phyloP scores from a whole-genome alignment of 2,329 filamentous ascomycete species.

The Raffaelea ambrosiae region DNA sequence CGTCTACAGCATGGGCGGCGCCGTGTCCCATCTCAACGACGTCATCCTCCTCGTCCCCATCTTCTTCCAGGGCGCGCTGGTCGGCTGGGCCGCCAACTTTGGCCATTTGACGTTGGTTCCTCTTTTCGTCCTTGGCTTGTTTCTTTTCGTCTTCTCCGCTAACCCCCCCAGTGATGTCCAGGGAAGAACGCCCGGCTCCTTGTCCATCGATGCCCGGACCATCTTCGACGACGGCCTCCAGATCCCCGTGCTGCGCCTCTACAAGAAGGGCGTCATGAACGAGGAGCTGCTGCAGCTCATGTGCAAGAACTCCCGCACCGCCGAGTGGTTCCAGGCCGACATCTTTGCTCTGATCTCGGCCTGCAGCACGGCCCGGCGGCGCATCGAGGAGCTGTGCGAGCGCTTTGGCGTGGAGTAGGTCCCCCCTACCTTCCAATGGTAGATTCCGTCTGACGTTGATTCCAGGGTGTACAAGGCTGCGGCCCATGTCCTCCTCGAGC shows the following conservation, averaged over 20 bases:
- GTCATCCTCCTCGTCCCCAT: slow-evolving; percentile 41
- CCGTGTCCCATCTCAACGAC: slow-evolving; percentile 40
- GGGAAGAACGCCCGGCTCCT: slow-evolving; percentile 39
- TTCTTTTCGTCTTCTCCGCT: too few relatives aligned
- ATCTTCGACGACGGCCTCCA: slow-evolving; percentile 42
- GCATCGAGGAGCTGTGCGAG: slow-evolving; percentile 34
- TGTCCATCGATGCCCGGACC: slow-evolving; percentile 38
- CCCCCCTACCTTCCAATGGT: not conserved
- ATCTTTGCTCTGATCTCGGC: slow-evolving; percentile 36
- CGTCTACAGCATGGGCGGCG: slow-evolving; percentile 37
- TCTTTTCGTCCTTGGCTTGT: too few relatives aligned
- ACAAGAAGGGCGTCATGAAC: slow-evolving; percentile 33
- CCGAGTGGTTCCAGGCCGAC: slow-evolving; percentile 39
- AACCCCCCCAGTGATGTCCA: slow-evolving; percentile 14
- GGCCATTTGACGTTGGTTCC: slow-evolving; percentile 31
- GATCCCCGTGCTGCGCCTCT: slow-evolving; percentile 39
- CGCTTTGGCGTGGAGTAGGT: slow-evolving; percentile 29
- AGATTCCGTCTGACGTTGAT: not conserved
- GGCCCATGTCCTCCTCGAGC: slow-evolving; percentile 31
- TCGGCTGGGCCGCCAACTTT: slow-evolving; percentile 42
- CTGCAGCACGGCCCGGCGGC: slow-evolving; percentile 32
- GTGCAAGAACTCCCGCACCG: slow-evolving; percentile 37
- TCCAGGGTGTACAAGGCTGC: slow-evolving; percentile 31
- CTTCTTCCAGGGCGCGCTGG: slow-evolving; percentile 30
- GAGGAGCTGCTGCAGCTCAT: slow-evolving; percentile 32